Conservation (phyloP, 139 green algal genomes). For the Auxenochlorella pyrenoidosa region DNA sequence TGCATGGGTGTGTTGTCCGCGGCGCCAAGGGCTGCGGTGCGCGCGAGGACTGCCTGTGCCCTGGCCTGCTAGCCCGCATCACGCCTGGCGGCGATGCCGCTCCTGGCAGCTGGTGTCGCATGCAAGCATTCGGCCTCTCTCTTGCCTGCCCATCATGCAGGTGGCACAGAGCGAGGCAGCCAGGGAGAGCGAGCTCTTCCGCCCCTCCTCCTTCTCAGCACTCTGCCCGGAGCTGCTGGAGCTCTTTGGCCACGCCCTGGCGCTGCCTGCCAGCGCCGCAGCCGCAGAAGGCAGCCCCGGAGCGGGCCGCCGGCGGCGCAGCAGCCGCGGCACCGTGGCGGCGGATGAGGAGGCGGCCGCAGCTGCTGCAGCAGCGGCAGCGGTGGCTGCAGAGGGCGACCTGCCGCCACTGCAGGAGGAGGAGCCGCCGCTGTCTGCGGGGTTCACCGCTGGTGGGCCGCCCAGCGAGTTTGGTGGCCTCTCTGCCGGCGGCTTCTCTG, state of each 20-base stretch:
- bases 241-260: constrained; percentile 22
- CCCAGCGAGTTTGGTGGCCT: background rate
- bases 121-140: too few species aligned
- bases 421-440: background rate
- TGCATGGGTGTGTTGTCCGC: too few species aligned
- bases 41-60: too few species aligned
- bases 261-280: background rate
- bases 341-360: constrained; percentile 5
- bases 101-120: too few species aligned
- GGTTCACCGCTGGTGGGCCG: background rate
- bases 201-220: constrained; percentile 13
- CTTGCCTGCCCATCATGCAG: background rate
- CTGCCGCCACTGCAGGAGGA: background rate
- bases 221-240: constrained; percentile 44
- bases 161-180: constrained; percentile 32
- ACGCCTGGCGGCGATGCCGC: too few species aligned
- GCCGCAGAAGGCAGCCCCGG: background rate
- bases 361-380: background rate
- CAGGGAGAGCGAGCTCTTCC: constrained; percentile 42
- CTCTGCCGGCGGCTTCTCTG: background rate
- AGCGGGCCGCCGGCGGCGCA: background rate
- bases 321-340: constrained; percentile 22
- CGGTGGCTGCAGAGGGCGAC: background rate
- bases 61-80: too few species aligned
- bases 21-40: too few species aligned